These are phyloP conservation scores for Dimocarpus longan DNA, from an alignment of 345 rosid species.

Conservation along the genomic window DNA sequence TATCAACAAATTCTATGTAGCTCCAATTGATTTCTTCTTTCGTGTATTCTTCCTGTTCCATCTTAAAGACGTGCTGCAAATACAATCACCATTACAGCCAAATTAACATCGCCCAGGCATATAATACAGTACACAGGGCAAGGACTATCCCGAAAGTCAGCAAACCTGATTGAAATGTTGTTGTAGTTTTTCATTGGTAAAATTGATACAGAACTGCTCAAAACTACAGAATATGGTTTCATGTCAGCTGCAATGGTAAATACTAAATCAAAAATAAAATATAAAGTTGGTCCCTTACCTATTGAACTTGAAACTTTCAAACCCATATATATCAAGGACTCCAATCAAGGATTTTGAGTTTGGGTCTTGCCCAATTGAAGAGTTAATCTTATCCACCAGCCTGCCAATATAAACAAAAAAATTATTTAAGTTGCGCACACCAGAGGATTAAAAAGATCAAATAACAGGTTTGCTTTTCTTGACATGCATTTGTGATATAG, in stretches of 20 bases:
- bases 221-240: constrained; percentile 49
- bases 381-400: constrained; percentile 95
- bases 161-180: constrained; percentile 99
- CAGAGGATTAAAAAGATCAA: not conserved
- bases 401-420: constrained; percentile 45
- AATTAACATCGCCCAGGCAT: constrained; percentile 18
- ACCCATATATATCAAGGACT: constrained; percentile 98
- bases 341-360: constrained; percentile 93
- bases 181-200: constrained; percentile 97
- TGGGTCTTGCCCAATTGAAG: constrained; percentile 98
- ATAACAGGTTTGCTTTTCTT: not conserved
- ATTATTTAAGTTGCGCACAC: not conserved
- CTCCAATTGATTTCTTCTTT: constrained; percentile 99
- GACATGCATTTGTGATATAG: not conserved
- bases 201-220: constrained; percentile 99
- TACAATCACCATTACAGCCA: constrained; percentile 25
- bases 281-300: constrained; percentile 56
- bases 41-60: constrained; percentile 99
- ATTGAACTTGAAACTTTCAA: constrained; percentile 95
- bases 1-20: constrained; percentile 99
- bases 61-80: constrained; percentile 96
- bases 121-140: constrained; percentile 6
- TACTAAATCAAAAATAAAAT: not conserved
- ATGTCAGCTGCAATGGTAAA: constrained; percentile 31
- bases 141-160: constrained; percentile 19